A percentile compares a stretch with the other conserved stretches of the same genome.
Conservation (phyloP, 768 basidiomycete species). For the Rhizopogon roseolus region DNA sequence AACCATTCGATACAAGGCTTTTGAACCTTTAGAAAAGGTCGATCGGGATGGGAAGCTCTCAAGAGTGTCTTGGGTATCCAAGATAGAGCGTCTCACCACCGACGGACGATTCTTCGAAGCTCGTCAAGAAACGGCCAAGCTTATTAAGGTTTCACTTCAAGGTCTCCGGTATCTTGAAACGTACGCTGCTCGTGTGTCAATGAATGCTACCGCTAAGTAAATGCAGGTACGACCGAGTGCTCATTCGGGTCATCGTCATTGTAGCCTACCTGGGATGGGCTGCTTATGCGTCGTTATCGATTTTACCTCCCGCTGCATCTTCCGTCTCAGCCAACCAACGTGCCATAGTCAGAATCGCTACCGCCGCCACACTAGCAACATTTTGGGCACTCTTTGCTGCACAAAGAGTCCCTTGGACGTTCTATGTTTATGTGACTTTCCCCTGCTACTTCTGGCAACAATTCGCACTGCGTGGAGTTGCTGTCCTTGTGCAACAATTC, state of each 20-base stretch:
- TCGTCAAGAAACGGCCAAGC: conserved; percentile 40
- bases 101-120: conserved; percentile 42
- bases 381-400: conserved; percentile 51
- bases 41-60: conserved; percentile 21
- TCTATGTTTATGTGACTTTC: conserved; percentile 72
- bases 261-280: conserved; percentile 78
- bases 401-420: conserved; percentile 66
- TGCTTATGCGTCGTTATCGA: conserved; percentile 55
- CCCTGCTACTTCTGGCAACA: conserved; percentile 76
- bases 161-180: conserved; percentile 81
- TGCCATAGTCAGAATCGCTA: conserved; percentile 13
- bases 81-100: conserved; percentile 44
- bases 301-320: conserved; percentile 34
- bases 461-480: conserved; percentile 29
- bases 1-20: conserved; percentile 62
- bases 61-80: conserved; percentile 30
- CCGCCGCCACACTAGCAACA: conserved; percentile 24
- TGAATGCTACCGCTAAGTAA: conserved; percentile 5
- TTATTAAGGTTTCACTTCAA: conserved; percentile 49
- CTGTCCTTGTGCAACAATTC: conserved; percentile 7
- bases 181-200: background rate
- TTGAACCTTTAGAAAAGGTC: conserved; percentile 37
- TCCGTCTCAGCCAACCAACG: conserved; percentile 7
- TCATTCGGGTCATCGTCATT: conserved; percentile 67
- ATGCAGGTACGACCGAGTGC: conserved; percentile 61